Conservation (phyloP, 208 protist genomes). For the Crithidia thermophila region DNA sequence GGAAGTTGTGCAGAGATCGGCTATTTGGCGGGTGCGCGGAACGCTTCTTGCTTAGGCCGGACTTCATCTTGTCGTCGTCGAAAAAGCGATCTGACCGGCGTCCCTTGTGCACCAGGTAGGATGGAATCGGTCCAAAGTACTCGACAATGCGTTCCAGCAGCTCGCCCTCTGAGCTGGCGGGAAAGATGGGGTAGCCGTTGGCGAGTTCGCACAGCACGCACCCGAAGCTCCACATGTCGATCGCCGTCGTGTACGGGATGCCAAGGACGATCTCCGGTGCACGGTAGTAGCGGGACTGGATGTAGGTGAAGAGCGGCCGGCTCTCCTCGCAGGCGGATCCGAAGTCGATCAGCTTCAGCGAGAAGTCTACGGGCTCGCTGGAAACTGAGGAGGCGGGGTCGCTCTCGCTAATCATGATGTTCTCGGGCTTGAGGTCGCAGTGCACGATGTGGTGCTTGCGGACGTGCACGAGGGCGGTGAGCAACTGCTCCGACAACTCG, state of each 20-base stretch:
- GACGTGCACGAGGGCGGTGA: slow-evolving; percentile 72
- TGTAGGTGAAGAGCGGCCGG: slow-evolving; percentile 94
- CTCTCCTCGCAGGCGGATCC: slow-evolving; percentile 95
- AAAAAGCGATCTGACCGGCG: slow-evolving; percentile 67
- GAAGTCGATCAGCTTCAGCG: slow-evolving; percentile 98
- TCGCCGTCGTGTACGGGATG: slow-evolving; percentile 78
- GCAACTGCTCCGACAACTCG: slow-evolving; percentile 69
- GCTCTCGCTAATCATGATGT: slow-evolving; percentile 88
- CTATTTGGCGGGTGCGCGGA: slow-evolving; percentile 27
- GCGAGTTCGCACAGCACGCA: slow-evolving; percentile 94
- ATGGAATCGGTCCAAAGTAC: slow-evolving; percentile 79
- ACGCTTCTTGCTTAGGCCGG: slow-evolving; percentile 35
- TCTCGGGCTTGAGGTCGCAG: slow-evolving; percentile 98
- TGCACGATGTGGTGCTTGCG: slow-evolving; percentile 90
- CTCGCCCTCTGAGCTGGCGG: slow-evolving; percentile 81
- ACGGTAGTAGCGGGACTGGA: slow-evolving; percentile 93
- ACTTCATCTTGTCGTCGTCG: slow-evolving; percentile 25
- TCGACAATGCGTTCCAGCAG: slow-evolving; percentile 85
- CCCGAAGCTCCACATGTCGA: slow-evolving; percentile 95
- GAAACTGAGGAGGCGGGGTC: background rate
- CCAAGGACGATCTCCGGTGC: slow-evolving; percentile 92
- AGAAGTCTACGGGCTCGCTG: slow-evolving; percentile 28
- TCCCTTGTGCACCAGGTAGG: slow-evolving; percentile 47
- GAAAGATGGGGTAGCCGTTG: slow-evolving; percentile 93
- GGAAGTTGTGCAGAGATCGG: slow-evolving; percentile 43